Conservation (phyloP, 345 rosid species). For the Arabis alpina region DNA sequence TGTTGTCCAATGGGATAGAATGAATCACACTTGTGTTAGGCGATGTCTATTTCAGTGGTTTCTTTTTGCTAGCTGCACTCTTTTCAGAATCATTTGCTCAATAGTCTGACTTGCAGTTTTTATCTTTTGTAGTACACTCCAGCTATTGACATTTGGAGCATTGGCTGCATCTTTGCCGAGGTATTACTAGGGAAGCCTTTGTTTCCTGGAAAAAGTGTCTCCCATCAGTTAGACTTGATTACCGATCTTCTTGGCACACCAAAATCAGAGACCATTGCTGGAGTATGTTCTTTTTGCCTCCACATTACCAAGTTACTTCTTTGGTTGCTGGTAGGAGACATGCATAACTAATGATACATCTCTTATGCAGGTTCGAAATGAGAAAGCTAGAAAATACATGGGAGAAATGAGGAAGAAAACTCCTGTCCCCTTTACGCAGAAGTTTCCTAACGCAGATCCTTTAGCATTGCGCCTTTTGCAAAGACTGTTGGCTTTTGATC, state of each 20-base stretch:
- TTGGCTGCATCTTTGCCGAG: conserved; percentile 99
- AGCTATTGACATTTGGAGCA: conserved; percentile 99
- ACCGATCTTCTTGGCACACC: conserved; percentile 98
- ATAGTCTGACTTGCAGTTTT: conserved; percentile 40
- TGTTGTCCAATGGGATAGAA: background rate
- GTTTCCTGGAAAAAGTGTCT: conserved; percentile 98
- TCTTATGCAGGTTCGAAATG: conserved; percentile 81
- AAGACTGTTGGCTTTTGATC: conserved; percentile 92
- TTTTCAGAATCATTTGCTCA: conserved; percentile 34
- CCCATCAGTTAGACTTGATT: conserved; percentile 93
- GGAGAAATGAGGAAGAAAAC: conserved; percentile 80
- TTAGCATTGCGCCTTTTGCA: conserved; percentile 73
- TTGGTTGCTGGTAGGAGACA: background rate
- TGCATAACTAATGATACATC: conserved; percentile 2
- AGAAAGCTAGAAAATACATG: conserved; percentile 89
- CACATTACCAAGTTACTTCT: conserved; percentile 18
- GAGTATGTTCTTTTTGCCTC: conserved; percentile 54
- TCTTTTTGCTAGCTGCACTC: conserved; percentile 35
- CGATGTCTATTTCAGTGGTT: conserved; percentile 43
- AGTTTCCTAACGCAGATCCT: conserved; percentile 89
- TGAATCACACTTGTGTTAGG: conserved; percentile 47
- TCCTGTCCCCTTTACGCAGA: conserved; percentile 70
- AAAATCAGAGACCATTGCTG: conserved; percentile 77
- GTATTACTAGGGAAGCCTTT: conserved; percentile 93
- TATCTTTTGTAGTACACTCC: conserved; percentile 84